Evolutionary conservation across 1,139 yeast genomes (phyloP).

Genomic region (Candida dubliniensis): DNA sequence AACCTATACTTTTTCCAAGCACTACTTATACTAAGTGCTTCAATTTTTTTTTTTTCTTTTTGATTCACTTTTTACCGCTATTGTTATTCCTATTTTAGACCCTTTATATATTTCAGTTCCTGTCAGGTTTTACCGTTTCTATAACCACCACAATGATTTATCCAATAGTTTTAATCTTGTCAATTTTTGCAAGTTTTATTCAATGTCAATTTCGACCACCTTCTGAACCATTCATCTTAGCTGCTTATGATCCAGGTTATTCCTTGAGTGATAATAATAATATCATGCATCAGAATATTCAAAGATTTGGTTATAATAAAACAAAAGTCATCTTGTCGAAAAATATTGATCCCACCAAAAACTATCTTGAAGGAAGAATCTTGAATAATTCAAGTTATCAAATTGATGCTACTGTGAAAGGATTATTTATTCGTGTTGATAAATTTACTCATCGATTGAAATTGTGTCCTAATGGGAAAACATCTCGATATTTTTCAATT

Average conservation of each 20-base stretch:
- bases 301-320: conserved; percentile 2
- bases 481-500: conserved; percentile 8
- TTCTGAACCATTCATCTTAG: conserved; percentile 10
- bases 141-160: too few species aligned
- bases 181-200: background rate
- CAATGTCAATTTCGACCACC: background rate
- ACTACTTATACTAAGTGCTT: too few species aligned
- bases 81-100: too few species aligned
- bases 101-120: too few species aligned
- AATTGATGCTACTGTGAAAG: conserved; percentile 1
- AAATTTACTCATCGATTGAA: conserved; percentile 8
- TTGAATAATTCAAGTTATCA: conserved; percentile 7
- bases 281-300: conserved; percentile 3
- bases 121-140: too few species aligned
- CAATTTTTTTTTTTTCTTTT: too few species aligned
- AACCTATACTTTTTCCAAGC: too few species aligned
- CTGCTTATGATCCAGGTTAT: conserved; percentile 8
- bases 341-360: background rate
- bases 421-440: conserved; percentile 10
- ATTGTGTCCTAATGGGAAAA: conserved; percentile 10
- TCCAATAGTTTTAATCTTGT: background rate
- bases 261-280: background rate
- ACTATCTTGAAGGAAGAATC: conserved; percentile 8
- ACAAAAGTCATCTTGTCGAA: conserved; percentile 6
- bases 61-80: too few species aligned